Conservation (phyloP, 2,329 filamentous ascomycete genomes). For the Leptographium procerum region DNA sequence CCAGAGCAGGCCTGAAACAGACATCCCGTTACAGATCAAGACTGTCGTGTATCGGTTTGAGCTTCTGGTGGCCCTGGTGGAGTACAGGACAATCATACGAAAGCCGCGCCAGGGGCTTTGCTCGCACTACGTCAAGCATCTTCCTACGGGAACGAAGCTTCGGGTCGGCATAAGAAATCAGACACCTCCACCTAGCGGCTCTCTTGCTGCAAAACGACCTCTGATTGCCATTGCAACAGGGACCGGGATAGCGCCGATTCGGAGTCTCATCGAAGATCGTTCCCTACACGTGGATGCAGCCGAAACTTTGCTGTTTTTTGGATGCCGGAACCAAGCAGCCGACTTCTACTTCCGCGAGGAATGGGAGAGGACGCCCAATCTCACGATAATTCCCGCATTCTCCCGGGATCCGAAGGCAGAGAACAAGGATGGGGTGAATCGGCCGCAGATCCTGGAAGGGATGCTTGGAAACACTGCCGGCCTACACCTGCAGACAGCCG, state of each 20-base stretch:
- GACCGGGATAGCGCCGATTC: conserved; percentile 77
- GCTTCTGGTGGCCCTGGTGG: conserved; percentile 75
- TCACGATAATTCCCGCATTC: conserved; percentile 33
- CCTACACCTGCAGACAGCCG: neutral
- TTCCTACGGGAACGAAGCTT: conserved; percentile 47
- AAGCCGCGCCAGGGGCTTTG: conserved; percentile 79
- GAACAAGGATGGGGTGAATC: neutral
- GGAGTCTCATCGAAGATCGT: conserved; percentile 72
- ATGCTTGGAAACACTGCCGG: neutral
- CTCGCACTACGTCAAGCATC: conserved; percentile 67
- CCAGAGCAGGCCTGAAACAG: neutral
- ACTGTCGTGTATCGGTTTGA: conserved; percentile 35
- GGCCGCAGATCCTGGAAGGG: neutral
- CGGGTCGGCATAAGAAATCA: conserved; percentile 46
- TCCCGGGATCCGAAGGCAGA: conserved; percentile 28
- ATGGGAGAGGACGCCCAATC: conserved; percentile 38
- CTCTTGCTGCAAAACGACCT: conserved; percentile 33
- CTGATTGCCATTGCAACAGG: conserved; percentile 73
- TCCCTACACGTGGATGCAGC: conserved; percentile 15
- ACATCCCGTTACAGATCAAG: neutral
- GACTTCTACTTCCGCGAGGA: conserved; percentile 79
- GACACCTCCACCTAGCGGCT: conserved; percentile 31
- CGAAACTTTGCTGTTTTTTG: conserved; percentile 61
- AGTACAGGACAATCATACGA: conserved; percentile 80
- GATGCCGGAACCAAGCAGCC: conserved; percentile 59